These are phyloP conservation scores for Priceomyces haplophilus DNA, from an alignment of 805 yeast genomes.

Conservation along the genomic window DNA sequence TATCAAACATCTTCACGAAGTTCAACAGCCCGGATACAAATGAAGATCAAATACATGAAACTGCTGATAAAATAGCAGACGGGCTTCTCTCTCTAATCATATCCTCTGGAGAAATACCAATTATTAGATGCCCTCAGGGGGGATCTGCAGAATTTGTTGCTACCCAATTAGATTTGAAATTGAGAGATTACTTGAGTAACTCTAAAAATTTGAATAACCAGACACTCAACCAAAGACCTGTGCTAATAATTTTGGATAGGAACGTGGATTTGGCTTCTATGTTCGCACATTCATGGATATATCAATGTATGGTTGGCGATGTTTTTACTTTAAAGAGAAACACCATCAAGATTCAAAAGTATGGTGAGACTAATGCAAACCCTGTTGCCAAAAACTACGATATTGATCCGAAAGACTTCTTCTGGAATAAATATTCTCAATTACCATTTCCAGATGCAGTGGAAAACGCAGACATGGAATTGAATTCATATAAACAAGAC, in stretches of 20 bases:
- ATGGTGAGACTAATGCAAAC: slow-evolving; percentile 23
- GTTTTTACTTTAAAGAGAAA: slow-evolving; percentile 80
- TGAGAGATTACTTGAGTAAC: slow-evolving; percentile 83
- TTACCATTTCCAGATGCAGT: slow-evolving; percentile 99
- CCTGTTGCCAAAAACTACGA: slow-evolving; percentile 64
- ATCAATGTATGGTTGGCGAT: slow-evolving; percentile 94
- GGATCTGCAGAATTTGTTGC: slow-evolving; percentile 97
- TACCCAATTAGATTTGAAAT: slow-evolving; percentile 73
- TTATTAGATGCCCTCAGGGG: slow-evolving; percentile 85
- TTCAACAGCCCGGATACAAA: slow-evolving; percentile 69
- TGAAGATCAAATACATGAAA: slow-evolving; percentile 67
- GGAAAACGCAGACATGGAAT: slow-evolving; percentile 85
- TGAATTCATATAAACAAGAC: slow-evolving; percentile 77
- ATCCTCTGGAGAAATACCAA: slow-evolving; percentile 78
- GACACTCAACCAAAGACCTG: slow-evolving; percentile 56
- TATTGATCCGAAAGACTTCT: slow-evolving; percentile 88
- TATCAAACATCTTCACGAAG: slow-evolving; percentile 59
- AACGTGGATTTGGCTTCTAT: slow-evolving; percentile 87
- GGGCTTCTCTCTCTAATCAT: slow-evolving; percentile 80
- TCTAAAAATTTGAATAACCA: slow-evolving; percentile 32
- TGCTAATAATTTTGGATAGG: slow-evolving; percentile 80
- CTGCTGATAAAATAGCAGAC: slow-evolving; percentile 69
- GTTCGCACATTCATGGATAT: slow-evolving; percentile 97
- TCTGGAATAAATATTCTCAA: slow-evolving; percentile 82
- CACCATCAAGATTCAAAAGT: slow-evolving; percentile 61